Evolutionary conservation across 805 yeast genomes (phyloP).

Genomic region (Teunomyces barrocoloradensis): DNA sequence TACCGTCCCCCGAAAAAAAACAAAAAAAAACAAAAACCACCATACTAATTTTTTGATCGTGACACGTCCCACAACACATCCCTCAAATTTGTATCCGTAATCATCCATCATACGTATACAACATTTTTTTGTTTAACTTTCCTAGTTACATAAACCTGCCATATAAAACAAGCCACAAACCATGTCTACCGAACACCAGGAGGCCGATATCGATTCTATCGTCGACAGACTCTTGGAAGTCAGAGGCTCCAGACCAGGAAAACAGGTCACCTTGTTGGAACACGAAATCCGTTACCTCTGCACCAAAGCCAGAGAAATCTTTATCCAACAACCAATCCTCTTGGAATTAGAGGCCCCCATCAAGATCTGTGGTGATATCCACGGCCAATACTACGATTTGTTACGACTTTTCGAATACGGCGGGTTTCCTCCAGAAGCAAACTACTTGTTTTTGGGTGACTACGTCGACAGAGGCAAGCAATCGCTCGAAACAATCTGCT

Average conservation of each 20-base stretch:
- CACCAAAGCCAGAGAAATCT: constrained; percentile 96
- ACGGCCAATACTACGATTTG: constrained; percentile 96
- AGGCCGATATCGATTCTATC: constrained; percentile 94
- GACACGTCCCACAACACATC: constrained; percentile 5
- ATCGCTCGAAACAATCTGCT: constrained; percentile 92
- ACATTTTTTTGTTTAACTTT: not conserved
- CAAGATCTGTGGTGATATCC: constrained; percentile 96
- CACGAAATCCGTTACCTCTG: constrained; percentile 93
- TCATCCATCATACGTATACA: constrained; percentile 3
- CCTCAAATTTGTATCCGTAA: constrained; percentile 4
- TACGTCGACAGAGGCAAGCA: constrained; percentile 99
- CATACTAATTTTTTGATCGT: not conserved
- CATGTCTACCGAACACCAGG: constrained; percentile 44
- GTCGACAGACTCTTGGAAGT: constrained; percentile 96
- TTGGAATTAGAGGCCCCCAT: constrained; percentile 97
- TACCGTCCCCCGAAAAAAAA: constrained; percentile 2
- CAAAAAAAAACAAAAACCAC: not conserved
- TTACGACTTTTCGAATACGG: constrained; percentile 96
- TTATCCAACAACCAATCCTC: constrained; percentile 94
- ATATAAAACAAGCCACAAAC: constrained; percentile 10
- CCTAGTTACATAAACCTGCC: not conserved
- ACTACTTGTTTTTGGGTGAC: constrained; percentile 93
- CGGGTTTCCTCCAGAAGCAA: constrained; percentile 98
- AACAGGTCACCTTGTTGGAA: constrained; percentile 90
- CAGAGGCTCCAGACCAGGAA: constrained; percentile 97